Evolutionary conservation across 2,329 filamentous ascomycete genomes (phyloP).

Genomic region (Monosporascus sp.): DNA sequence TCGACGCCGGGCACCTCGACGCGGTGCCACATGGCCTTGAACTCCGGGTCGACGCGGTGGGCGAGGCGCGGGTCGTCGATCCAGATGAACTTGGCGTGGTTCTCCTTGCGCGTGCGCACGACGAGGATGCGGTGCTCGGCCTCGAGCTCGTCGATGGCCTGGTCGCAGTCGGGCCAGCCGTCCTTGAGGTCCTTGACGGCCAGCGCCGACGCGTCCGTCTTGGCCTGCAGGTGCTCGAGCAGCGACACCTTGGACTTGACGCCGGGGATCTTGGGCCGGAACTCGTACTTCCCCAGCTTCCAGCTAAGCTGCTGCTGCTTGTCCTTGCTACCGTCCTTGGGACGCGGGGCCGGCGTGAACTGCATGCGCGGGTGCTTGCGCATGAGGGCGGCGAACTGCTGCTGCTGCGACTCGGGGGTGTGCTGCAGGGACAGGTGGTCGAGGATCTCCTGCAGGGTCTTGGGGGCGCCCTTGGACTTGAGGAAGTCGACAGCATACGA

Average conservation of each 20-base stretch:
- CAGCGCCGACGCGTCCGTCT: slow-evolving; percentile 74
- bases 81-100: slow-evolving; percentile 81
- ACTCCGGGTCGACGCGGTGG: slow-evolving; percentile 73
- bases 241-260: slow-evolving; percentile 75
- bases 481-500: slow-evolving; percentile 82
- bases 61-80: slow-evolving; percentile 75
- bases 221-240: slow-evolving; percentile 73
- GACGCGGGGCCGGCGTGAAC: slow-evolving; percentile 49
- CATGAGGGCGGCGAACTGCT: slow-evolving; percentile 62
- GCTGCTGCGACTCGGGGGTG: slow-evolving; percentile 55
- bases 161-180: slow-evolving; percentile 83
- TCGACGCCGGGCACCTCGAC: slow-evolving; percentile 70
- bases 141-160: slow-evolving; percentile 74
- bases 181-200: slow-evolving; percentile 89
- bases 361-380: slow-evolving; percentile 56
- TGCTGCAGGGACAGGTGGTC: slow-evolving; percentile 70
- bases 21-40: slow-evolving; percentile 76
- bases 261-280: slow-evolving; percentile 73
- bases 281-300: slow-evolving; percentile 68
- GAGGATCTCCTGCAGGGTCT: slow-evolving; percentile 71
- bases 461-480: slow-evolving; percentile 61
- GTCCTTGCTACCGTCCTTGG: slow-evolving; percentile 20
- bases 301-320: slow-evolving; percentile 53
- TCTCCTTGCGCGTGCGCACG: slow-evolving; percentile 87
- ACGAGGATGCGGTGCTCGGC: slow-evolving; percentile 74